Evolutionary conservation across 208 protist species (phyloP), one percentile per base, ranked within the genome.

Genomic region (Leishmania arabica): DNA sequence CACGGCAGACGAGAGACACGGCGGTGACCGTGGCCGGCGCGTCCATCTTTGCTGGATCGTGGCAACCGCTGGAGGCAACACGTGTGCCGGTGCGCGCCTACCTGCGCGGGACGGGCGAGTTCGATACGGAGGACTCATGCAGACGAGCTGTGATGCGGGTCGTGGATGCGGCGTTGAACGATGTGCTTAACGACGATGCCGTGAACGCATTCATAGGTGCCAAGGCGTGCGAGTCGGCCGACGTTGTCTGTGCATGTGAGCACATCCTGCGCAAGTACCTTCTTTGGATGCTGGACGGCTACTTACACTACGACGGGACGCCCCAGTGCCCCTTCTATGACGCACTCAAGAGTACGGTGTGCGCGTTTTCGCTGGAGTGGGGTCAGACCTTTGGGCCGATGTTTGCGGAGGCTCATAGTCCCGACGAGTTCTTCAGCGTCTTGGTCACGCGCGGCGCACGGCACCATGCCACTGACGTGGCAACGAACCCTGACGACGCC

Each of bases 241-340:
- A 85, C 56, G 6, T 76, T 4, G 37, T 88, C 31, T 47, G 34
- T 0, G 68, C 75, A 19, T 81, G 70, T 54, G 53, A 49, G 15
- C 15, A 17, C 4, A 31, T 84, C 15, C 19, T 80, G 58, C 27
- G 34, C 37, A 82, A 75, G 42, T 79, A 88, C 66, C 64, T 85
- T 21, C 56, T 45, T 40, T 72, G 56, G 58, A 60, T 84, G 6
- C 45, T 88, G 19, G 51, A 81, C 37, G 80, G 75, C n/a, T 82
- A 84, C 53, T 49, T 88, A 21, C 75, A 81, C 77, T 88, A 85
- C 65, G 73, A 65, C 17, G 81, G 75, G 19, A 85, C 84, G 21
- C 15, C 56, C 3, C 70, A 81, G 76, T 74, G 70, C 11, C 77
- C 80, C 45, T 88, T 88, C 66, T 75, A 45, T 24, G 34, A 49